Evolutionary conservation across 1,139 yeast species (phyloP), one percentile per base, ranked within the genome.

Genomic region (Diutina scorzettiae): DNA sequence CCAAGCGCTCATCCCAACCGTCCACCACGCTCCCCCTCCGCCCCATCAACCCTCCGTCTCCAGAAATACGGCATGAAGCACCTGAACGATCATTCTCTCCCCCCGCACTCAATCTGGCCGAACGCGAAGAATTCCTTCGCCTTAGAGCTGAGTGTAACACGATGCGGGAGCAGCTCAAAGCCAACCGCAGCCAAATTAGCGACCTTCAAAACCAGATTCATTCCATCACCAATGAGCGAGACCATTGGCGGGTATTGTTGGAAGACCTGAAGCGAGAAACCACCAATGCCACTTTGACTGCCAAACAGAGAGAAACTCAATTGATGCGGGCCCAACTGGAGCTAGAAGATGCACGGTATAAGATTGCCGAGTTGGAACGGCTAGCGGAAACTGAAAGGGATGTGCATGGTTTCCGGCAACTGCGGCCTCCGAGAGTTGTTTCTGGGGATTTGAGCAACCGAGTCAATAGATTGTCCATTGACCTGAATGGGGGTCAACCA

Each of bases 281-380:
- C 41, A 74, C 80, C 2, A 66, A 65, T 41, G 69, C 72, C 42
- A 62, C 66, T 32, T 63, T 79, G 48, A 65, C 70, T 46, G 57
- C 75, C 24, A 79, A 80, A 54, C 77, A 82, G 39, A 78, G 76
- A 48, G 91, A 81, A 43, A 74, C 82, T 0, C 86, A 78, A 52
- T 60, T 81, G 4, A 64, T 70, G 31, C 61, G 89, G 40, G 63
- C 76, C 17, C 71, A 65, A 42, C 71, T 78, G 41, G 91, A 82
- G 49, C 58, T 77, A 41, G 86, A 79, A 41, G 69, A 66, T 42
- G 63, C 76, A 8, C 69, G 70, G 46, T 55, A 66, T 24, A 68
- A 71, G 48, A 66, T 73, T 6, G 54, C 66, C 23, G 75, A 71
- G 47, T 56, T 78, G 41, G 81, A 79, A 51, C 67, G 65, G 45